Percentiles rank a stretch among this genome's conserved stretches.
Evolutionary conservation across 495 filamentous ascomycete genomes (phyloP).

Genomic region (Xanthoparmelia taractica): DNA sequence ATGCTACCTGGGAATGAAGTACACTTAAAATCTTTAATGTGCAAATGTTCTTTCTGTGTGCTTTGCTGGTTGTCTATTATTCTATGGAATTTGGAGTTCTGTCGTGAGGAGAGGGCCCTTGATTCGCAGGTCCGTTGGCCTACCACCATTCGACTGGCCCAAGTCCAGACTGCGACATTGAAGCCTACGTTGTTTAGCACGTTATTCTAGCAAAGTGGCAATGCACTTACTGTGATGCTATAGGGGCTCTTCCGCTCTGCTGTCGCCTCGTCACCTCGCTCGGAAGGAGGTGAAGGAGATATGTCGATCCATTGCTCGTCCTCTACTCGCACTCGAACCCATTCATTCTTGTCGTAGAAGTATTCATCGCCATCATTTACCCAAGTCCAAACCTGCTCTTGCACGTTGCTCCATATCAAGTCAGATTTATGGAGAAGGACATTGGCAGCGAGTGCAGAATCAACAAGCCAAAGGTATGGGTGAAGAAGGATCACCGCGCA

Average conservation of each 20-base stretch:
- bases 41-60: not conserved
- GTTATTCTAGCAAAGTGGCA: not conserved
- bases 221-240: slow-evolving; percentile 51
- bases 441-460: not conserved
- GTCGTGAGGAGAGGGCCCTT: not conserved
- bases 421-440: not conserved
- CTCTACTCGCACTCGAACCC: slow-evolving; percentile 75
- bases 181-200: slow-evolving; percentile 34
- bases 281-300: slow-evolving; percentile 56
- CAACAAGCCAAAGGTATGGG: not conserved
- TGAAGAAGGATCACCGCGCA: not conserved
- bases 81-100: not conserved
- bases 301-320: slow-evolving; percentile 85
- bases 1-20: not conserved
- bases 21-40: not conserved
- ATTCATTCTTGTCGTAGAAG: slow-evolving; percentile 82
- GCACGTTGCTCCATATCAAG: slow-evolving; percentile 26
- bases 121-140: not conserved
- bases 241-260: slow-evolving; percentile 55
- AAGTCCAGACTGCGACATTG: slow-evolving; percentile 46
- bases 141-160: slow-evolving; percentile 47
- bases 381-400: slow-evolving; percentile 76
- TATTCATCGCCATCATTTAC: slow-evolving; percentile 58
- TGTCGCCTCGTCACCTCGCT: slow-evolving; percentile 42
- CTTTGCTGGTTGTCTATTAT: not conserved